Evolutionary conservation across 2,329 filamentous ascomycete genomes (phyloP), one percentile per base, ranked within the genome.

Genomic region (Aspergillus clavatus): DNA sequence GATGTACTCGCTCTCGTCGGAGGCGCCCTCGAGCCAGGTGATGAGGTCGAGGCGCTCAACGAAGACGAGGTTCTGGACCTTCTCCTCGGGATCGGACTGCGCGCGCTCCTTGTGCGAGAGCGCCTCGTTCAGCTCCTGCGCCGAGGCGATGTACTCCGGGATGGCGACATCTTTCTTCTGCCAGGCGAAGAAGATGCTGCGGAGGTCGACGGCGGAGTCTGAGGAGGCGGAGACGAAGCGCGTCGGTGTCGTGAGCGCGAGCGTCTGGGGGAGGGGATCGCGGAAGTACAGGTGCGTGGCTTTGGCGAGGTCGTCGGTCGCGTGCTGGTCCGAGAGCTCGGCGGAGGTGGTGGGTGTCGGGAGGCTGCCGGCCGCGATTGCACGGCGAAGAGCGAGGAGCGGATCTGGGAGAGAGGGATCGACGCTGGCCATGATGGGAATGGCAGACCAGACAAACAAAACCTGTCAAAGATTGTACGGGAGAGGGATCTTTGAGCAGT

Each of bases 171-270:
- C 91, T 67, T 89, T 89, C 71, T 96, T 94, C 60, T 87, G 77
- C 89, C 89, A 98, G 45, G 89, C 89, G 64, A 97, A 95, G 74
- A 91, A 96, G 70, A 96, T 91, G 66, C 86, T 93, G 63, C 93
- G 89, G 56, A 98, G 76, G 65, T 96, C 88, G 59, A 95, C 83
- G 4, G 85, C 78, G 45, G 77, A 75, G 38, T 80, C 77, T 58
- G 69, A 69, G 38, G 82, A 80, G 47, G 81, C 79, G n/a, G 88
- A 90, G 49, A 87, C 79, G 73, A 97, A 97, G 58, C 93, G 88
- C 55, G 93, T 98, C 7, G 84, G 77, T 11, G 79, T 78, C 40
- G 80, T 82, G 54, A 95, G 79, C 1, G 84, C 75, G 47, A 94
- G 77, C 5, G 82, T 76, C 44, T 82, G 75, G 50, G 79, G 77